Percentiles rank a stretch among this genome's conserved stretches.
phyloP scores from a whole-genome alignment of 345 rosid species.

The Citrus sp. region DNA sequence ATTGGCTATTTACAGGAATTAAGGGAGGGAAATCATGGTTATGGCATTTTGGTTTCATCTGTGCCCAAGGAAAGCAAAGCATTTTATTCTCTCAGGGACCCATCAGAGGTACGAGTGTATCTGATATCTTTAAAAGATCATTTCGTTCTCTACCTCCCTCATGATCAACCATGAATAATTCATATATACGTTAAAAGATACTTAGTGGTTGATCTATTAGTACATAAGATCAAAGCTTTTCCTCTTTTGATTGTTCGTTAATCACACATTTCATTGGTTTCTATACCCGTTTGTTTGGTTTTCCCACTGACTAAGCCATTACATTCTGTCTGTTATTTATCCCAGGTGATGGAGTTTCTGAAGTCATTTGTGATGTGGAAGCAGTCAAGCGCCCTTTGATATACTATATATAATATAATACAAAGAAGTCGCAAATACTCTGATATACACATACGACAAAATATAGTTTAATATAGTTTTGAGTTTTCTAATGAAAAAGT shows the following conservation, averaged over 20 bases:
- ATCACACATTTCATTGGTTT: not conserved
- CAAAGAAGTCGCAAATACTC: slow-evolving; percentile 8
- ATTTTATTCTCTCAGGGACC: slow-evolving; percentile 75
- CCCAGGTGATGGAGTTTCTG: slow-evolving; percentile 90
- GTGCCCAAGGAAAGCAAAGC: slow-evolving; percentile 81
- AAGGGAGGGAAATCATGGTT: slow-evolving; percentile 69
- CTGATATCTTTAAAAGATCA: not conserved
- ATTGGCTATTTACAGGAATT: slow-evolving; percentile 47
- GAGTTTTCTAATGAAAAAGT: slow-evolving; percentile 7
- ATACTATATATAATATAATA: not conserved
- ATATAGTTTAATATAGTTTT: slow-evolving; percentile 10
- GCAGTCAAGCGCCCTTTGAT: slow-evolving; percentile 42
- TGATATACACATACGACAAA: slow-evolving; percentile 12
- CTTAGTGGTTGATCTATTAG: not conserved
- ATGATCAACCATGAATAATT: not conserved
- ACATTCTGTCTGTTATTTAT: not conserved
- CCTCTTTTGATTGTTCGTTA: not conserved
- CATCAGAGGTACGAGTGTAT: slow-evolving; percentile 62
- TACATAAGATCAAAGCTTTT: not conserved
- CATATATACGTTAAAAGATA: not conserved
- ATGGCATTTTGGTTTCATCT: slow-evolving; percentile 80
- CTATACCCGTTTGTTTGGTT: not conserved
- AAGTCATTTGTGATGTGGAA: slow-evolving; percentile 68
- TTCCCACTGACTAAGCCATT: not conserved
- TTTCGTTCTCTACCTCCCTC: not conserved